phyloP scores from a whole-genome alignment of 257 asterid genomes.

The Solanum etuberosum region DNA sequence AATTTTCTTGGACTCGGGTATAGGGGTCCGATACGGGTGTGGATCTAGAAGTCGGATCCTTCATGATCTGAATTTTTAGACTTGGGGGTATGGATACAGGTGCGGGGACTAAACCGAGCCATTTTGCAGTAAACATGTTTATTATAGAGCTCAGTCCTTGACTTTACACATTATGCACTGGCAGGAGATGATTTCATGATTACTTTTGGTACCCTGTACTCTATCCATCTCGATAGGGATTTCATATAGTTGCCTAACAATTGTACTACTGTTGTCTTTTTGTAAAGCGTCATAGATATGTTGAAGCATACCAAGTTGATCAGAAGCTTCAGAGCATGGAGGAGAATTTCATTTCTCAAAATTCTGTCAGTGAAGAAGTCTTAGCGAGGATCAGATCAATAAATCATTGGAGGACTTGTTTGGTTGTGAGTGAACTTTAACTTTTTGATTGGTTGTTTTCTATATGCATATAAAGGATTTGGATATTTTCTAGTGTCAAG shows the following conservation, averaged over 20 bases:
- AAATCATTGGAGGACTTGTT: constrained; percentile 64
- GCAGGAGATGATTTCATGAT: background rate
- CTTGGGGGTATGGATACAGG: background rate
- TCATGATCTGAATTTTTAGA: background rate
- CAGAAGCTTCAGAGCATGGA: constrained; percentile 52
- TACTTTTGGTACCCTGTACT: background rate
- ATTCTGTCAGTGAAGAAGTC: constrained; percentile 28
- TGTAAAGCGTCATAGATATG: constrained; percentile 70
- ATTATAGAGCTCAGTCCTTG: background rate
- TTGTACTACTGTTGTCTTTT: constrained; percentile 8
- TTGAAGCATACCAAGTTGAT: constrained; percentile 82
- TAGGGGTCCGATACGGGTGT: background rate
- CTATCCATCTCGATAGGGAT: background rate
- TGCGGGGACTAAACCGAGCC: background rate
- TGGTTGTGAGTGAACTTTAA: constrained; percentile 61
- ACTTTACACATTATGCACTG: background rate
- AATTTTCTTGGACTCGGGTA: background rate
- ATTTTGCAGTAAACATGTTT: background rate
- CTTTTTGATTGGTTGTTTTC: background rate
- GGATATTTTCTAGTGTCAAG: background rate
- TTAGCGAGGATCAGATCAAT: constrained; percentile 37
- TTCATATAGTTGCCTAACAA: constrained; percentile 5
- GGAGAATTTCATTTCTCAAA: constrained; percentile 50
- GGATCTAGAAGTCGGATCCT: background rate
- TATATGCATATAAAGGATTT: background rate